Conservation (phyloP, 805 yeast genomes). For the Zygoascus flipseniorum region DNA sequence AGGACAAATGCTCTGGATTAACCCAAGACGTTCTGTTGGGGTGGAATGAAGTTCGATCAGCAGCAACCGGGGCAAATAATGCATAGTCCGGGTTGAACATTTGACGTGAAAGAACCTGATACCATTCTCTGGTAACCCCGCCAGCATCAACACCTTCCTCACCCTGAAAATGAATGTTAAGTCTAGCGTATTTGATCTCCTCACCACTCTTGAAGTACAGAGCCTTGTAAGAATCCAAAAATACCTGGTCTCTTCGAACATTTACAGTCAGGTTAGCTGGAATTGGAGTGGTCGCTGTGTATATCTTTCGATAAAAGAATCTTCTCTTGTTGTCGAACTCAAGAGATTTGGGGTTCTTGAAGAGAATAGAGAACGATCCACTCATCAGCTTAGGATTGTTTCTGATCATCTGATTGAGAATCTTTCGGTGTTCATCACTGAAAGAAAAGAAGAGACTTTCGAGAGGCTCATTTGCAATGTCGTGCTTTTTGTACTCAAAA, state of each 20-base stretch:
- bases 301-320: slow-evolving; percentile 71
- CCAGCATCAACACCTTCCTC: slow-evolving; percentile 98
- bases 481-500: slow-evolving; percentile 51
- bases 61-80: slow-evolving; percentile 78
- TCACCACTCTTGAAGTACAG: slow-evolving; percentile 69
- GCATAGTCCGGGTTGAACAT: slow-evolving; percentile 97
- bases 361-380: slow-evolving; percentile 88
- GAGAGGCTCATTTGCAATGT: slow-evolving; percentile 65
- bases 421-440: slow-evolving; percentile 80
- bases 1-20: slow-evolving; percentile 86
- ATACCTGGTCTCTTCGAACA: slow-evolving; percentile 83
- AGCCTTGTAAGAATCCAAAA: slow-evolving; percentile 80
- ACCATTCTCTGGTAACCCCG: slow-evolving; percentile 97
- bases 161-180: slow-evolving; percentile 79
- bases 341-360: slow-evolving; percentile 76
- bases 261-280: slow-evolving; percentile 32
- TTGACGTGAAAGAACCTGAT: slow-evolving; percentile 84
- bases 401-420: slow-evolving; percentile 85
- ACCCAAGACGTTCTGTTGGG: slow-evolving; percentile 89
- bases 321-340: slow-evolving; percentile 92
- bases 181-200: slow-evolving; percentile 60
- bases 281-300: slow-evolving; percentile 27
- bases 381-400: slow-evolving; percentile 87
- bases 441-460: slow-evolving; percentile 76
- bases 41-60: slow-evolving; percentile 90